phyloP scores from a whole-genome alignment of 768 basidiomycete species.

The Coprinellus micaceus region DNA sequence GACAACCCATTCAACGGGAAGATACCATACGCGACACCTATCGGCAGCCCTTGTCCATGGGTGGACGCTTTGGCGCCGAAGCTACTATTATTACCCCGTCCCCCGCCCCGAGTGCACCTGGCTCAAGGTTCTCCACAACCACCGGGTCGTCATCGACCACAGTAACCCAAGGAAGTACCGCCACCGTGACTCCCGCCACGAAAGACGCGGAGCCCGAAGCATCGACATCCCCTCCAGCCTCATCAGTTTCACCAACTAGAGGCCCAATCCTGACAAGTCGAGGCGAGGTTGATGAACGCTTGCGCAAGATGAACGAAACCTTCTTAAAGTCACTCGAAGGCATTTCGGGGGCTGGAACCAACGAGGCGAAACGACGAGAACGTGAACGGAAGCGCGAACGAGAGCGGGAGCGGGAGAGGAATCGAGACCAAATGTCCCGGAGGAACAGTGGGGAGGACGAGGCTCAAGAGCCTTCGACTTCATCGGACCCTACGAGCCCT shows the following conservation, averaged over 20 bases:
- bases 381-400: constrained; percentile 14
- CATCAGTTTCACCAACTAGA: constrained; percentile 19
- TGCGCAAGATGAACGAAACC: constrained; percentile 63
- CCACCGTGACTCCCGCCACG: not conserved
- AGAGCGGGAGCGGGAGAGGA: constrained; percentile 9
- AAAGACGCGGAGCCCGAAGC: not conserved
- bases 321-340: constrained; percentile 65
- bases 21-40: too few species aligned
- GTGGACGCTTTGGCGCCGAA: not conserved
- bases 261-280: constrained; percentile 64
- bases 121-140: constrained; percentile 10
- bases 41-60: not conserved
- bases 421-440: constrained; percentile 4
- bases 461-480: not conserved
- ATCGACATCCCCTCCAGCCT: constrained; percentile 20
- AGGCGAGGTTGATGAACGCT: constrained; percentile 60
- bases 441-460: constrained; percentile 5
- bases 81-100: not conserved
- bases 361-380: constrained; percentile 8
- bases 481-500: not conserved
- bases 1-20: not conserved
- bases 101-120: constrained; percentile 1
- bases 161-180: not conserved
- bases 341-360: constrained; percentile 29
- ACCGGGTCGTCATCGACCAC: constrained; percentile 3